Percentiles rank a stretch among this genome's conserved stretches.
These are phyloP conservation scores for Thelonectria olida DNA, from an alignment of 2,329 filamentous ascomycete species.

Conservation along the genomic window DNA sequence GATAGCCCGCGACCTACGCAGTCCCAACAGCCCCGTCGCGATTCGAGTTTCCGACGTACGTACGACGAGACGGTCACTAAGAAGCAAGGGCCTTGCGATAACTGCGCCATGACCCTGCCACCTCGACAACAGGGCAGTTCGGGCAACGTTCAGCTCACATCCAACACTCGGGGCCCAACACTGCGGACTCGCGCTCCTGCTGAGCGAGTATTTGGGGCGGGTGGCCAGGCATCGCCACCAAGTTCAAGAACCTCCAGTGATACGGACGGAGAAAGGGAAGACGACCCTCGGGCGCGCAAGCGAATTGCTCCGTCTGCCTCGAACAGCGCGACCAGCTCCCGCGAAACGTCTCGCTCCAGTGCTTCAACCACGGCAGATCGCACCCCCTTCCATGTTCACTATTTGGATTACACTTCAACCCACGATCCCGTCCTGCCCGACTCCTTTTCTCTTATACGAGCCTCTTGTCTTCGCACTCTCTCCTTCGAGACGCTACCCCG, in stretches of 20 bases:
- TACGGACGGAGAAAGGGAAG: slow-evolving; percentile 61
- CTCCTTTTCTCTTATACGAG: slow-evolving; percentile 74
- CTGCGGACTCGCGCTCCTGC: slow-evolving; percentile 69
- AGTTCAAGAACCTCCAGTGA: slow-evolving; percentile 62
- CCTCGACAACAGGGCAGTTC: slow-evolving; percentile 42
- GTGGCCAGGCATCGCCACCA: slow-evolving; percentile 59
- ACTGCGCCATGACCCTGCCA: slow-evolving; percentile 73
- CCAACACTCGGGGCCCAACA: slow-evolving; percentile 61
- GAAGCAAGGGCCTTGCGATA: slow-evolving; percentile 72
- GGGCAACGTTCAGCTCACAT: slow-evolving; percentile 41
- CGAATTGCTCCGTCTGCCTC: slow-evolving; percentile 57
- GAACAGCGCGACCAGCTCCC: slow-evolving; percentile 52
- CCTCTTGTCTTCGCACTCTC: slow-evolving; percentile 72
- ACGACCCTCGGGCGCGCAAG: slow-evolving; percentile 48
- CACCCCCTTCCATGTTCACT: slow-evolving; percentile 67
- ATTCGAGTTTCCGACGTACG: slow-evolving; percentile 69
- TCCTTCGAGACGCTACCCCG: slow-evolving; percentile 74
- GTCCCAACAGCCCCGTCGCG: slow-evolving; percentile 54
- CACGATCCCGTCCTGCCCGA: slow-evolving; percentile 69
- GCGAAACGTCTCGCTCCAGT: slow-evolving; percentile 62
- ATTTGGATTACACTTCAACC: slow-evolving; percentile 74
- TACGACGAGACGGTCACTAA: slow-evolving; percentile 73
- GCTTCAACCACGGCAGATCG: slow-evolving; percentile 58
- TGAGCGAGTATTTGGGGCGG: slow-evolving; percentile 63
- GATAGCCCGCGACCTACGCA: slow-evolving; percentile 61